phyloP scores from a whole-genome alignment of 495 filamentous ascomycete species.

The Arthonia radiata region DNA sequence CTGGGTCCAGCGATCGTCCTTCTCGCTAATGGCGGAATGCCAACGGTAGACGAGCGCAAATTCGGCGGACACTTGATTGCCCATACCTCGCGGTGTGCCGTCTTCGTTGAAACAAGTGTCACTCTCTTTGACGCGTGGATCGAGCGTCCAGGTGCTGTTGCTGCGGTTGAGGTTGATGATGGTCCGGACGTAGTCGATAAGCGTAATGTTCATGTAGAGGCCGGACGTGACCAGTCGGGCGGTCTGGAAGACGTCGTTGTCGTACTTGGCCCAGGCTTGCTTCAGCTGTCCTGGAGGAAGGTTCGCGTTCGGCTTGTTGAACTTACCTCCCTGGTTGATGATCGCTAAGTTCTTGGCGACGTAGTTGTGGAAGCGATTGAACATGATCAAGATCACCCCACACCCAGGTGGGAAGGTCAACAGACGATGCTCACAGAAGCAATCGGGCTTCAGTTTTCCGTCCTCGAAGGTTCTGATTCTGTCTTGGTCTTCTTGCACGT shows the following conservation, averaged over 20 bases:
- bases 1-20: slow-evolving; percentile 53
- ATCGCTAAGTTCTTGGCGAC: slow-evolving; percentile 38
- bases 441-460: slow-evolving; percentile 65
- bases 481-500: slow-evolving; percentile 50
- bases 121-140: slow-evolving; percentile 21
- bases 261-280: no score
- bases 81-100: slow-evolving; percentile 38
- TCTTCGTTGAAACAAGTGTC: no score
- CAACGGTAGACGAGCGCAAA: slow-evolving; percentile 61
- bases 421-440: slow-evolving; percentile 51
- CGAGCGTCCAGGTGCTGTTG: slow-evolving; percentile 57
- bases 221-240: slow-evolving; percentile 35
- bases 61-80: slow-evolving; percentile 57
- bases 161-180: slow-evolving; percentile 63
- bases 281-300: slow-evolving; percentile 2
- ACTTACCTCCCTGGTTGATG: slow-evolving; percentile 51
- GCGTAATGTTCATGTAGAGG: slow-evolving; percentile 62
- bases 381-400: slow-evolving; percentile 38
- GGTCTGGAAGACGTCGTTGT: slow-evolving; percentile 23
- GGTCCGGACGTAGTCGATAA: slow-evolving; percentile 64
- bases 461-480: slow-evolving; percentile 53
- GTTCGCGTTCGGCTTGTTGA: no score
- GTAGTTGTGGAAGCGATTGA: slow-evolving; percentile 63
- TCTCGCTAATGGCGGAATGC: slow-evolving; percentile 52
- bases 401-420: slow-evolving; percentile 66